Conservation (phyloP, 2,329 filamentous ascomycete species). For the Fusarium verticillioides region DNA sequence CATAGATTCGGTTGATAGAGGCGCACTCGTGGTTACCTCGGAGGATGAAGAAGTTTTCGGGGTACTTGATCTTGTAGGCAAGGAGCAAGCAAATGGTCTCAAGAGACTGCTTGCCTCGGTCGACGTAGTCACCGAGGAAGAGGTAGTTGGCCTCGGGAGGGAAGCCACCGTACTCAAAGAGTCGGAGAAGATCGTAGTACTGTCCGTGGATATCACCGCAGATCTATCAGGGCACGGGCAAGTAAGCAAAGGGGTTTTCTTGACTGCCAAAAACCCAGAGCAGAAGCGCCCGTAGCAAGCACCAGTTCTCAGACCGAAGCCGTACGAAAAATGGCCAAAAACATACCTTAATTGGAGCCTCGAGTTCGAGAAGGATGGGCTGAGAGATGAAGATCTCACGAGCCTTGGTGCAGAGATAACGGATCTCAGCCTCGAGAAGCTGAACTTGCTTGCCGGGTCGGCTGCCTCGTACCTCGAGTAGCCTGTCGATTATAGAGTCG, state of each 20-base stretch:
- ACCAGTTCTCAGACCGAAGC: slow-evolving; percentile 2
- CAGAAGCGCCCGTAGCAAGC: not conserved
- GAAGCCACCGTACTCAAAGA: slow-evolving; percentile 99
- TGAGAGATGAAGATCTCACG: slow-evolving; percentile 99
- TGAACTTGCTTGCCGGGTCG: slow-evolving; percentile 98
- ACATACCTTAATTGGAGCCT: slow-evolving; percentile 97
- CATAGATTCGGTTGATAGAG: slow-evolving; percentile 98
- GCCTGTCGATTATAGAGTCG: slow-evolving; percentile 98
- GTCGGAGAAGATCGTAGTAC: slow-evolving; percentile 96
- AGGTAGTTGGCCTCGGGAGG: slow-evolving; percentile 99
- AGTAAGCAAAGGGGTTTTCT: slow-evolving; percentile 27
- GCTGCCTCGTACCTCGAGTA: slow-evolving; percentile 97
- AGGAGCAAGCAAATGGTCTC: slow-evolving; percentile 98
- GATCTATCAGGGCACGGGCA: slow-evolving; percentile 70
- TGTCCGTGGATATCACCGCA: slow-evolving; percentile 99
- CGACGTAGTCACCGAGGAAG: slow-evolving; percentile 98
- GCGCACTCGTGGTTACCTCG: slow-evolving; percentile 99
- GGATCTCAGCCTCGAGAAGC: slow-evolving; percentile 94
- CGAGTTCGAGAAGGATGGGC: slow-evolving; percentile 95
- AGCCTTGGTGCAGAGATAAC: slow-evolving; percentile 97
- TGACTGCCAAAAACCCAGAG: not conserved
- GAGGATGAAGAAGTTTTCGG: slow-evolving; percentile 99
- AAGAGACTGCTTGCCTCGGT: slow-evolving; percentile 98
- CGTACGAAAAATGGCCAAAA: not conserved
- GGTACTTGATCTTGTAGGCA: slow-evolving; percentile 99